Percentiles rank a stretch among this genome's conserved stretches.
Conservation (phyloP, 2,329 filamentous ascomycete species). For the Pseudogymnoascus sp. region DNA sequence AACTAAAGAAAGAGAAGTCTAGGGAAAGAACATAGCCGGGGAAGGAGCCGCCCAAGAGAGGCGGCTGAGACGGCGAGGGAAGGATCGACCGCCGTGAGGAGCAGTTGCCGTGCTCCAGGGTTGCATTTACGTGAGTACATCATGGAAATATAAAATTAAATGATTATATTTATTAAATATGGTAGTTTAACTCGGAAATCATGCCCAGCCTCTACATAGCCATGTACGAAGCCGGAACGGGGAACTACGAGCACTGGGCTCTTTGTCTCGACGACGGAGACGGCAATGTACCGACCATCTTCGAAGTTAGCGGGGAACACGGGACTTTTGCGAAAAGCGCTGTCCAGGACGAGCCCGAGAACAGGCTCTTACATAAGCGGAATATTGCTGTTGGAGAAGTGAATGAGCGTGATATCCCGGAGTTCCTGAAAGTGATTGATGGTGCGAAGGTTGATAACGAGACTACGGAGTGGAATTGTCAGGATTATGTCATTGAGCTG, state of each 20-base stretch:
- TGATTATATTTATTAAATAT: background rate
- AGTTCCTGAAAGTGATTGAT: constrained; percentile 11
- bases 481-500: constrained; percentile 13
- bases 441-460: constrained; percentile 11
- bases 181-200: background rate
- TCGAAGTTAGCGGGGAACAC: constrained; percentile 11
- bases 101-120: background rate
- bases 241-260: constrained; percentile 13
- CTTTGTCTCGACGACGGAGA: constrained; percentile 10
- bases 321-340: constrained; percentile 10
- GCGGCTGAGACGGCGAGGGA: background rate
- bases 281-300: background rate
- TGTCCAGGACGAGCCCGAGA: background rate
- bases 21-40: background rate
- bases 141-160: background rate
- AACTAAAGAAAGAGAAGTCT: background rate
- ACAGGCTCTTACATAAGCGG: background rate
- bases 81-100: background rate
- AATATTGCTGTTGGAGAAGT: constrained; percentile 12
- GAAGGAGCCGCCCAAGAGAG: background rate
- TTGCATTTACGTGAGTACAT: background rate
- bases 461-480: constrained; percentile 13
- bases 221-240: constrained; percentile 9
- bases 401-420: constrained; percentile 10
- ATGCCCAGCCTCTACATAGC: constrained; percentile 12